Conservation (phyloP, 805 yeast genomes). For the Blastobotrys mokoenaii region DNA sequence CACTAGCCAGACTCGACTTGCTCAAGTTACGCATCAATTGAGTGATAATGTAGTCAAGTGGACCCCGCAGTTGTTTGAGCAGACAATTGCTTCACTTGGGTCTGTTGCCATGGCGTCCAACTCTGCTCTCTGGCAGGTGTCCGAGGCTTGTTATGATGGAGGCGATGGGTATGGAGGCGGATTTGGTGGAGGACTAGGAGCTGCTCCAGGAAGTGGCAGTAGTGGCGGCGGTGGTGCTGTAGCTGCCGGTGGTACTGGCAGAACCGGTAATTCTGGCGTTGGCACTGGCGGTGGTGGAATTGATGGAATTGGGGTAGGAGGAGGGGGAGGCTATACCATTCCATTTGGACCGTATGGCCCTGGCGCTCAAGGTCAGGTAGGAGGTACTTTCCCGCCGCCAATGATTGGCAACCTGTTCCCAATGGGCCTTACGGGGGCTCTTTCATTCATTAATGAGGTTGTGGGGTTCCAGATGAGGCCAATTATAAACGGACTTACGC, state of each 20-base stretch:
- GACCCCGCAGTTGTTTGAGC: too few relatives aligned
- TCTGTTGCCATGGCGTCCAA: conserved; percentile 7
- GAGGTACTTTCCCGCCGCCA: neutral
- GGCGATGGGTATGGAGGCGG: neutral
- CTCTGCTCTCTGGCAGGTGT: conserved; percentile 9
- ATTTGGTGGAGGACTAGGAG: too few relatives aligned
- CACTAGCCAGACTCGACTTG: too few relatives aligned
- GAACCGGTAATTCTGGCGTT: too few relatives aligned
- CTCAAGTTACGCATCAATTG: too few relatives aligned
- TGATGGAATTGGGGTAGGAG: too few relatives aligned
- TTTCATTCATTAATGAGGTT: neutral
- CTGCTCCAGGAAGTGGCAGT: neutral
- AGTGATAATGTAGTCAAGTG: too few relatives aligned
- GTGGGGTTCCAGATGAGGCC: neutral
- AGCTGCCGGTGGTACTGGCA: neutral
- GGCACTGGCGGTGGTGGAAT: too few relatives aligned
- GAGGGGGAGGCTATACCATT: too few relatives aligned
- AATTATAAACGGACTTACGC: neutral
- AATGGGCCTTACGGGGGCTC: neutral
- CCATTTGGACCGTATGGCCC: too few relatives aligned
- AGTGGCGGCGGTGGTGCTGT: neutral
- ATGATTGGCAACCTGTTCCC: conserved; percentile 3
- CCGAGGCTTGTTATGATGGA: conserved; percentile 7
- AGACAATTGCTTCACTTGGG: neutral
- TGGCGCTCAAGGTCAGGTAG: too few relatives aligned